A percentile compares a stretch with the other conserved stretches of the same genome.
Conservation (phyloP, 257 asterid species). For the Prunella vulgaris region DNA sequence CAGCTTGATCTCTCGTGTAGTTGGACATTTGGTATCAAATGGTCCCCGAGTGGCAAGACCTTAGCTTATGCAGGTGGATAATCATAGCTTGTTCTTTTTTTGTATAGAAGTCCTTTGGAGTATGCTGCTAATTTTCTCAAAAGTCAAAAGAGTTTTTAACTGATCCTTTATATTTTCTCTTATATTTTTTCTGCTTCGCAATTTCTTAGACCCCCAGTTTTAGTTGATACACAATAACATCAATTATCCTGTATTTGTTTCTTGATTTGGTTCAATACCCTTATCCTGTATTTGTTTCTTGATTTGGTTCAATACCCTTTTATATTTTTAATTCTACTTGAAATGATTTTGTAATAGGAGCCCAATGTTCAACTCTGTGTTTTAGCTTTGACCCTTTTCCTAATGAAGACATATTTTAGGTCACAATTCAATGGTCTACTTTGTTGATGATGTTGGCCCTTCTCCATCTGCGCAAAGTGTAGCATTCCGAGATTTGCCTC, state of each 20-base stretch:
- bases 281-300: not conserved
- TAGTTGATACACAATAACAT: conserved; percentile 1
- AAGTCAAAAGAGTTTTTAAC: not conserved
- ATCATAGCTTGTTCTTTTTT: conserved; percentile 28
- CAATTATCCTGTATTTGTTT: not conserved
- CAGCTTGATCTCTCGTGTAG: conserved; percentile 92
- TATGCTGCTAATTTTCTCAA: not conserved
- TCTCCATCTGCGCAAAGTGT: conserved; percentile 96
- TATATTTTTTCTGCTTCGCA: not conserved
- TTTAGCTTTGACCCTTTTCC: conserved; percentile 10
- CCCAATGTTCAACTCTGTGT: not conserved
- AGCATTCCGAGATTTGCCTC: conserved; percentile 96
- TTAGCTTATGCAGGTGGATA: conserved; percentile 86
- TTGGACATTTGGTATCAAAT: conserved; percentile 96
- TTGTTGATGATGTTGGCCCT: conserved; percentile 91
- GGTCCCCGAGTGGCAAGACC: conserved; percentile 96
- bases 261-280: not conserved
- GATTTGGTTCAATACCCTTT: not conserved
- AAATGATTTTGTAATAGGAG: conserved; percentile 8
- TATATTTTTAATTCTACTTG: not conserved
- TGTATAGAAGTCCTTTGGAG: not conserved
- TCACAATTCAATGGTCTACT: conserved; percentile 95
- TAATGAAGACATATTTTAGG: conserved; percentile 43
- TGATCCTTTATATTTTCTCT: not conserved
- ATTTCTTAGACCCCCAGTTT: not conserved